A percentile compares a stretch with the other conserved stretches of the same genome.
phyloP scores from a whole-genome alignment of 2,329 filamentous ascomycete genomes.

The Elsinoe arachidis region DNA sequence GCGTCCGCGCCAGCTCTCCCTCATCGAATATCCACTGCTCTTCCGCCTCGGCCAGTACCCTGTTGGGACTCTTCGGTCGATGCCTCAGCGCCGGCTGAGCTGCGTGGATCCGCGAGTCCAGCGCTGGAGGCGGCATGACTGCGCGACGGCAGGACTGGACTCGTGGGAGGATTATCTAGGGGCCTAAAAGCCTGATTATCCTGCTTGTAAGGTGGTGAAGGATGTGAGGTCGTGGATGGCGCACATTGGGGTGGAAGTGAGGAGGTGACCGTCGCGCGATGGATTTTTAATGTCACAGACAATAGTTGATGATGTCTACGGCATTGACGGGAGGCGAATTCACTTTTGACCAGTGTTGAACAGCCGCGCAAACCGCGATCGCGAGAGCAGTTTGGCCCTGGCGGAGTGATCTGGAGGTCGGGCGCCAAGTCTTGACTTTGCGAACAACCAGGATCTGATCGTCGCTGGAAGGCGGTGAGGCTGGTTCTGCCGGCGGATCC shows the following conservation, averaged over 20 bases:
- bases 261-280: background rate
- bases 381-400: background rate
- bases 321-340: constrained; percentile 1
- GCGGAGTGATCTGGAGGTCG: constrained; percentile 4
- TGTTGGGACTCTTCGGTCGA: constrained; percentile 29
- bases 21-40: constrained; percentile 84
- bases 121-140: constrained; percentile 14
- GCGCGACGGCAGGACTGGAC: background rate
- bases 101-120: constrained; percentile 14
- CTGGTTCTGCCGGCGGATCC: background rate
- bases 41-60: constrained; percentile 47
- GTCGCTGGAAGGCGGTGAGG: background rate
- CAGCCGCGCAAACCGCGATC: constrained; percentile 4
- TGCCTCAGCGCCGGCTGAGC: constrained; percentile 32
- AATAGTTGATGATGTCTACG: constrained; percentile 9
- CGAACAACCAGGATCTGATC: background rate
- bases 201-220: constrained; percentile 1
- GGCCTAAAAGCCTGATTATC: constrained; percentile 11
- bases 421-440: background rate
- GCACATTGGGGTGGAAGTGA: background rate
- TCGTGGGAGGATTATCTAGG: background rate
- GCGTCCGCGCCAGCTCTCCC: constrained; percentile 72
- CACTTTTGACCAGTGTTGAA: background rate
- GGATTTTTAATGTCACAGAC: background rate
- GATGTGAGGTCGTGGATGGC: background rate